Evolutionary conservation across 2,329 filamentous ascomycete species (phyloP), one percentile per base, ranked within the genome.

Genomic region (Coniochaeta sp.): DNA sequence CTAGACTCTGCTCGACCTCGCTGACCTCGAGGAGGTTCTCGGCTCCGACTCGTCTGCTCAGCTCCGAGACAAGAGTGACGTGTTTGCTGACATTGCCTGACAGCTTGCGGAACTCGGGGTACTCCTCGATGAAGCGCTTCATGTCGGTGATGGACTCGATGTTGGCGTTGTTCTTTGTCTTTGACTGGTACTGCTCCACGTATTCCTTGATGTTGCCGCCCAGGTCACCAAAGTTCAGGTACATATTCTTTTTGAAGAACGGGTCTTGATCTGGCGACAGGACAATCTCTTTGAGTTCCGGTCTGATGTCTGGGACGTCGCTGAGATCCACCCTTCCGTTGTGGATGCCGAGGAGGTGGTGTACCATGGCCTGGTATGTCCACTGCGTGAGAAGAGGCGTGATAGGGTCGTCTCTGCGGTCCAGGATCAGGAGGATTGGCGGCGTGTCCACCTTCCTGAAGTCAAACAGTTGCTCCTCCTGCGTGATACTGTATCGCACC

Each of bases 351-450:
- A 99, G 80, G 1, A 98, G 78, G 70, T 99, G 95, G 71, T 99
- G 95, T 0, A 99, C 95, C 93, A 99, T 99, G n/a, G 95, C 95
- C 75, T 99, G 95, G 70, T 99, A 99, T 28, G 95, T 99, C 95
- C 95, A 99, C 72, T 99, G 95, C 2, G 92, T 96, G 57, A 99
- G 81, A 12, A 99, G 78, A 0, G 95, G 95, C 3, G 95, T 99
- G 58, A 98, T 89, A 0, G 95, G 93, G 69, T 99, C 95, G 70
- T 97, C 93, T 72, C 95, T 85, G 47, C 95, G 86, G 74, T 99
- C 95, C 33, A 99, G 77, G 59, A 99, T 85, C 36, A 99, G 81
- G 16, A 99, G 80, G 67, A 99, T 93, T 0, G 96, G 95, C 9
- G 93, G 90, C 0, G 95, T 99, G 73, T 99, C 95, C 58, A 93